phyloP scores from a whole-genome alignment of 495 filamentous ascomycete genomes.

The Penicillium angulare region DNA sequence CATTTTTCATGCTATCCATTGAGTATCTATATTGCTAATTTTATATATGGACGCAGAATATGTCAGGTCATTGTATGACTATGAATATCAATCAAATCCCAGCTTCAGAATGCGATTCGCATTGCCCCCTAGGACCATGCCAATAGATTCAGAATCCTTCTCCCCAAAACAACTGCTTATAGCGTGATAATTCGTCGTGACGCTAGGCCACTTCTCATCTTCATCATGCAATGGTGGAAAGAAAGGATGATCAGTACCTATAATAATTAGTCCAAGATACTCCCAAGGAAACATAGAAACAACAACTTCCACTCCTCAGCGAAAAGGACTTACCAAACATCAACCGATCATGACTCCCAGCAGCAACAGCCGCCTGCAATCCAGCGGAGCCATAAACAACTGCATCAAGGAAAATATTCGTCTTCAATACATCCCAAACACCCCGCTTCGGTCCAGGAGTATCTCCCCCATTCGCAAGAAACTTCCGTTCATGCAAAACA shows the following conservation, averaged over 20 bases:
- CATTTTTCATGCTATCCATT: neutral
- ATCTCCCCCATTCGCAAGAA: slow-evolving; percentile 49
- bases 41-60: too few relatives aligned
- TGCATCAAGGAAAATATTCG: slow-evolving; percentile 90
- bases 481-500: slow-evolving; percentile 75
- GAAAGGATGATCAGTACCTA: slow-evolving; percentile 89
- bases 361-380: slow-evolving; percentile 65
- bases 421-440: slow-evolving; percentile 77
- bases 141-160: slow-evolving; percentile 45
- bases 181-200: slow-evolving; percentile 71
- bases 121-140: slow-evolving; percentile 64
- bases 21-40: too few relatives aligned
- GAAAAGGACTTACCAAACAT: slow-evolving; percentile 63
- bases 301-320: neutral
- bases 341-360: slow-evolving; percentile 57
- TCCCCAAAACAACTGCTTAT: slow-evolving; percentile 59
- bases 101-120: slow-evolving; percentile 63
- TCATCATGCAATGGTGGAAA: slow-evolving; percentile 74
- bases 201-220: slow-evolving; percentile 76
- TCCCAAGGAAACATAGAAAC: neutral
- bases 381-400: slow-evolving; percentile 77
- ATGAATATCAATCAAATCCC: slow-evolving; percentile 13
- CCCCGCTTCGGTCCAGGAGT: slow-evolving; percentile 50
- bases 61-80: too few relatives aligned
- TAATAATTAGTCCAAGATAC: slow-evolving; percentile 11